Conservation (phyloP, 371 early-diverging fungal genomes). For the Mucor indicus region DNA sequence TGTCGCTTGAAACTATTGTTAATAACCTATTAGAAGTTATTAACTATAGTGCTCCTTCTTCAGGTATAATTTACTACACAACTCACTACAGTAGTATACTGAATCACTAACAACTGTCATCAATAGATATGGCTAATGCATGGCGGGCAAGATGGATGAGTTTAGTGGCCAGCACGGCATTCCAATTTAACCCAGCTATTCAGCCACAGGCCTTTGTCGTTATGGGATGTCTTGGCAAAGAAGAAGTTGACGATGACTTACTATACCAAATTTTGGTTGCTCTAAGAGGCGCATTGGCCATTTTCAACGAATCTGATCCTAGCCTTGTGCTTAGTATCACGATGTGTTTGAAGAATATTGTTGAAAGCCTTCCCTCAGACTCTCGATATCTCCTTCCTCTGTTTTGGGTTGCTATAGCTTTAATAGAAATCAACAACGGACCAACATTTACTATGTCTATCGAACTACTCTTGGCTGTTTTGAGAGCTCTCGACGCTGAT, state of each 20-base stretch:
- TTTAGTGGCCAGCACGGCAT: conserved; percentile 85
- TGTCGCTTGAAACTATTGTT: conserved; percentile 78
- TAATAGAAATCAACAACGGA: conserved; percentile 82
- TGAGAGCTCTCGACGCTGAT: conserved; percentile 73
- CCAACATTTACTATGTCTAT: conserved; percentile 75
- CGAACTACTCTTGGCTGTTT: conserved; percentile 65
- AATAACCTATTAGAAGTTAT: conserved; percentile 79
- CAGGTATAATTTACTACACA: conserved; percentile 34
- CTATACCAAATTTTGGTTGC: conserved; percentile 90
- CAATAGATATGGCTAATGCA: conserved; percentile 72
- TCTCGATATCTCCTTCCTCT: conserved; percentile 76
- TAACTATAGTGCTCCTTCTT: conserved; percentile 69
- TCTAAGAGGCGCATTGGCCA: conserved; percentile 78
- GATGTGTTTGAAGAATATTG: conserved; percentile 86
- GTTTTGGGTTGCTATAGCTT: conserved; percentile 88
- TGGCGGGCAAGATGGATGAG: conserved; percentile 93
- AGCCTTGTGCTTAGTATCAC: conserved; percentile 79
- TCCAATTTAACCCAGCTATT: conserved; percentile 90
- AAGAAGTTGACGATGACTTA: conserved; percentile 85
- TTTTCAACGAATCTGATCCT: conserved; percentile 80
- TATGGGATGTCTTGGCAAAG: conserved; percentile 83
- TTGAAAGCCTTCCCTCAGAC: conserved; percentile 74
- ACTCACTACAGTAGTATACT: too few relatives aligned
- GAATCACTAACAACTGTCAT: too few relatives aligned
- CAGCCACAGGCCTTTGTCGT: conserved; percentile 94